Percentiles rank a stretch among this genome's conserved stretches.
These are phyloP conservation scores for Penicillium sp. DNA, from an alignment of 2,329 filamentous ascomycete species.

Conservation along the genomic window DNA sequence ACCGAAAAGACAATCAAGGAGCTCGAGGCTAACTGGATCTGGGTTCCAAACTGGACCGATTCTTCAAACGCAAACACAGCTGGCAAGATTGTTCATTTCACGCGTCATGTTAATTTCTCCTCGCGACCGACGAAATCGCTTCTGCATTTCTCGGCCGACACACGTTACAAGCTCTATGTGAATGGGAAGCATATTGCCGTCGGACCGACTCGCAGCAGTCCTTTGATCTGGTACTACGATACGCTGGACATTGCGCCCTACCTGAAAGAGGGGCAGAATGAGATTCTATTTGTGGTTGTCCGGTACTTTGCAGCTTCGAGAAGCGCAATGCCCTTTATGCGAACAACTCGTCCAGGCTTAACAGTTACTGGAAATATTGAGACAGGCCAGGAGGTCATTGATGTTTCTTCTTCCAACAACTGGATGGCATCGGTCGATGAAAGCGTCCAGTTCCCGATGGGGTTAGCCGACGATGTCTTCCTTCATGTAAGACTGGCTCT, in stretches of 20 bases:
- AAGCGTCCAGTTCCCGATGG: conserved; percentile 24
- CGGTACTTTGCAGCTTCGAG: conserved; percentile 28
- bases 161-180: conserved; percentile 44
- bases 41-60: not conserved
- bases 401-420: conserved; percentile 12
- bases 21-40: not conserved
- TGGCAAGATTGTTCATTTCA: not conserved
- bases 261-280: conserved; percentile 23
- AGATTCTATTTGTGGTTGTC: conserved; percentile 23
- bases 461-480: conserved; percentile 40
- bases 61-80: not conserved
- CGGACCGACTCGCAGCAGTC: conserved; percentile 40
- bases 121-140: conserved; percentile 16
- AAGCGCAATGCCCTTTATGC: conserved; percentile 32
- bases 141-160: conserved; percentile 41
- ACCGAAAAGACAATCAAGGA: not conserved
- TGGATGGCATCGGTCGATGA: conserved; percentile 24
- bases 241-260: conserved; percentile 28
- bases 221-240: conserved; percentile 35
- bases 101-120: conserved; percentile 16
- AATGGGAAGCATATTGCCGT: conserved; percentile 39
- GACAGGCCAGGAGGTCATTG: conserved; percentile 3
- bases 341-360: conserved; percentile 30
- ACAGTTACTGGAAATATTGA: conserved; percentile 27
- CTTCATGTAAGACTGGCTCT: conserved; percentile 35